Base-by-base conservation (phyloP, 2,329 filamentous ascomycete genomes). In the Fusarium denticulatum region DNA sequence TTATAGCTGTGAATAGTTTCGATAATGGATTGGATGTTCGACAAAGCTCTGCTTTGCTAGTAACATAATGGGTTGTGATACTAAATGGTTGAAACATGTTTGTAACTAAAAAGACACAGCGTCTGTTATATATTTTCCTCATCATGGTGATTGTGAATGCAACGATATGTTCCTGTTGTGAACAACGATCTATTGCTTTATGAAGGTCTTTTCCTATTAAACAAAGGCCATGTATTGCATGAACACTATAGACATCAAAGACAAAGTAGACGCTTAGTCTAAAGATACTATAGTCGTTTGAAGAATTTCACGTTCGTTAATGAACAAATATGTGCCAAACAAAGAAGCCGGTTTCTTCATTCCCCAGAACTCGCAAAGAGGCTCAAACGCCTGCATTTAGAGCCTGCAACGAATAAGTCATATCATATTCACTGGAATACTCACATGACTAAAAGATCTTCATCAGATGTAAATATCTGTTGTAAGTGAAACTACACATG, bases 101-200 rank as follows among this genome's bases (percentile, higher is more conserved):
- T 13, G 18, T 32, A 66, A 18, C 39, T 47, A 32, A 43, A 20
- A 34, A 34, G 30, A 28, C n/a, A 34, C 37, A 37, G n/a, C 28
- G 18, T 49, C 15, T 30, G 13, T 65, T 69, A 69, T 70, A 55
- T 69, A 20, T n/a, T 28, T 59, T 24, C 28, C 42, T 39, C n/a
- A 15, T 50, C 13, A 13, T 26, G 6, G 20, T 15, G 28, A 30
- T 13, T 16, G 15, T 40, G 18, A 24, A 36, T 42, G 26, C 5
- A 45, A 22, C 32, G 20, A 2, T 22, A 53, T 58, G n/a, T 34
- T 43, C 39, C 20, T 32, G 32, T 42, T 28, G 14, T 59, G 46
- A 53, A 65, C 66, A 65, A 59, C 30, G 16, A 20, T 15, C 45
- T 15, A 18, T 16, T 20, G 30, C 56, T 68, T 40, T 56, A 39